Evolutionary conservation across 2,329 filamentous ascomycete genomes (phyloP).

Genomic region (Thelonectria blattea): DNA sequence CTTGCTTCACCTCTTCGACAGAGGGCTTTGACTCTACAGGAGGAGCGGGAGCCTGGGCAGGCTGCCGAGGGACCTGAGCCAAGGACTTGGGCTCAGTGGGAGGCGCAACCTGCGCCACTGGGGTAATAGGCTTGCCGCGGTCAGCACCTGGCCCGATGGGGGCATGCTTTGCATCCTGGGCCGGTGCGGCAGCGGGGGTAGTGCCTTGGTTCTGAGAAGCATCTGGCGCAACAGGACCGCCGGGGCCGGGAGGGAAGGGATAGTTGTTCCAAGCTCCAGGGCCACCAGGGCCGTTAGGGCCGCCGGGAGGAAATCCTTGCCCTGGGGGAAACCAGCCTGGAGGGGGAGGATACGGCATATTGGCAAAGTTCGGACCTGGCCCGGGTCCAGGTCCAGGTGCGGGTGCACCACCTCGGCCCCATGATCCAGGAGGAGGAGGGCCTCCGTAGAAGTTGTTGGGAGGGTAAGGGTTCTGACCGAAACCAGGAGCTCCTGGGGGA

Average conservation of each 20-base stretch:
- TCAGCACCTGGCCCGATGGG: slow-evolving; percentile 60
- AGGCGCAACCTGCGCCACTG: slow-evolving; percentile 52
- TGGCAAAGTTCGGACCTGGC: slow-evolving; percentile 69
- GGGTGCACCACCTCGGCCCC: slow-evolving; percentile 59
- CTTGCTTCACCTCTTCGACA: slow-evolving; percentile 49
- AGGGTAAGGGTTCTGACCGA: slow-evolving; percentile 52
- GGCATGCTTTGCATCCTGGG: slow-evolving; percentile 53
- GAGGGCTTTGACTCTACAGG: slow-evolving; percentile 74
- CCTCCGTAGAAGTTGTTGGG: slow-evolving; percentile 56
- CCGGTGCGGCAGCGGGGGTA: slow-evolving; percentile 51
- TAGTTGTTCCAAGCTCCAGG: slow-evolving; percentile 50
- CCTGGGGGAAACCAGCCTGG: slow-evolving; percentile 81
- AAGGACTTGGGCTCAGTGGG: slow-evolving; percentile 61
- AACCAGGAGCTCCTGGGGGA: slow-evolving; percentile 46
- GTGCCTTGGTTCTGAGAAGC: slow-evolving; percentile 62
- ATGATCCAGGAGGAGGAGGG: slow-evolving; percentile 60
- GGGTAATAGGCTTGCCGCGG: slow-evolving; percentile 54
- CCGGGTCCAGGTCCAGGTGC: slow-evolving; percentile 60
- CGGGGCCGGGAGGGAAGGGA: slow-evolving; percentile 51
- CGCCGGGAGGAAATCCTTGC: slow-evolving; percentile 72
- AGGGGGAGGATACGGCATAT: slow-evolving; percentile 79
- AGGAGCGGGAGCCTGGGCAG: slow-evolving; percentile 62
- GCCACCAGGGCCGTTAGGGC: slow-evolving; percentile 55
- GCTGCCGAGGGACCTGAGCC: slow-evolving; percentile 53
- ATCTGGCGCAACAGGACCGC: slow-evolving; percentile 63